These are phyloP conservation scores for Aspergillus floridensis DNA, from an alignment of 2,329 filamentous ascomycete species.

Conservation along the genomic window DNA sequence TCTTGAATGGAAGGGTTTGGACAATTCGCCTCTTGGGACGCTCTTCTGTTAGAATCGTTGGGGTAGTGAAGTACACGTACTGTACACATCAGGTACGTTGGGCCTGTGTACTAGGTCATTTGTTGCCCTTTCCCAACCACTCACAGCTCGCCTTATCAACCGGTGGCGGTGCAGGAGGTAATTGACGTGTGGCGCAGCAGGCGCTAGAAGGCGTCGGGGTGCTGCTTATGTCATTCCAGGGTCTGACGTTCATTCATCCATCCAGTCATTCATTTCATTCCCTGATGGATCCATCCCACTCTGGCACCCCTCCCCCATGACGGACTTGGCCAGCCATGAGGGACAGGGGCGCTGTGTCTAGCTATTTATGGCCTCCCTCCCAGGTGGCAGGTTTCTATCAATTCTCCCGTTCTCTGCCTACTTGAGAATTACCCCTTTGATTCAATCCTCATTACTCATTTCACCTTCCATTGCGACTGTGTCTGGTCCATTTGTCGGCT, in stretches of 20 bases:
- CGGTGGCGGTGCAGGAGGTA: conserved; percentile 25
- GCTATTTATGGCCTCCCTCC: conserved; percentile 2
- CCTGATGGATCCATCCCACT: not conserved
- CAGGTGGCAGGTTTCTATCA: conserved; percentile 7
- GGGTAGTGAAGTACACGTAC: too few species aligned
- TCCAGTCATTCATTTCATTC: not conserved
- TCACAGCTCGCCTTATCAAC: not conserved
- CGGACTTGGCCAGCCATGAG: not conserved
- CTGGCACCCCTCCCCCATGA: not conserved
- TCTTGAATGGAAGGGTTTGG: too few species aligned
- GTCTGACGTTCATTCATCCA: conserved; percentile 3
- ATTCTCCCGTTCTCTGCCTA: conserved; percentile 2
- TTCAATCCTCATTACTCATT: not conserved
- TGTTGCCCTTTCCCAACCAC: too few species aligned
- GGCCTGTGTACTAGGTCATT: too few species aligned
- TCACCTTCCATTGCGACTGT: not conserved
- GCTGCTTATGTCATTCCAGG: conserved; percentile 15
- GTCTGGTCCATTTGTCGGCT: not conserved
- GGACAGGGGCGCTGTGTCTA: not conserved
- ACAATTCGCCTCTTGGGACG: too few species aligned
- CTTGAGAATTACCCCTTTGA: not conserved
- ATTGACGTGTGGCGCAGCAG: conserved; percentile 26
- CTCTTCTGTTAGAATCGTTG: too few species aligned
- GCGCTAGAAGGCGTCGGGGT: conserved; percentile 7
- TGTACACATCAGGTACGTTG: too few species aligned